A percentile compares a stretch with the other conserved stretches of the same genome.
Conservation (phyloP, 805 yeast species). For the Candida methanosorbosa region DNA sequence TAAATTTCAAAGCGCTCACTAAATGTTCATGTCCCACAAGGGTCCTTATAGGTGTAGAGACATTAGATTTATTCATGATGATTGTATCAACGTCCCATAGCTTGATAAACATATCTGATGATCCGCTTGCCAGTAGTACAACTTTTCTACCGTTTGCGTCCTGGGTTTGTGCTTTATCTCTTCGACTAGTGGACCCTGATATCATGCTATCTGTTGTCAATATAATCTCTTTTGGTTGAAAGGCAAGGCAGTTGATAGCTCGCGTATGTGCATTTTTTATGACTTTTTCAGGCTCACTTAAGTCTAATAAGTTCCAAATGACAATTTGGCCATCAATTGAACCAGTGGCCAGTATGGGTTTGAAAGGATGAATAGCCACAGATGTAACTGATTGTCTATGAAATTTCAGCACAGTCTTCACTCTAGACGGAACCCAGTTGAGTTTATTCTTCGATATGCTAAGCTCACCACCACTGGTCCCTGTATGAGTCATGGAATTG, state of each 20-base stretch:
- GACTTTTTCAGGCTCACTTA: slow-evolving; percentile 50
- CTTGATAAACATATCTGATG: slow-evolving; percentile 48
- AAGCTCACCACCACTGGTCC: too few species aligned
- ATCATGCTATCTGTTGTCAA: too few species aligned
- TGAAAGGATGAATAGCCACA: slow-evolving; percentile 64
- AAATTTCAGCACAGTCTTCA: slow-evolving; percentile 38
- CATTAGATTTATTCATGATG: neutral
- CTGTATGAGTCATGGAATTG: neutral
- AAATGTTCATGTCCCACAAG: slow-evolving; percentile 85
- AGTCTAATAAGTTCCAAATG: slow-evolving; percentile 62
- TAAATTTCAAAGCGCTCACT: slow-evolving; percentile 55
- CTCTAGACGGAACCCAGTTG: slow-evolving; percentile 56
- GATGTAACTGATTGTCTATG: slow-evolving; percentile 54
- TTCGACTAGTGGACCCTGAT: slow-evolving; percentile 6
- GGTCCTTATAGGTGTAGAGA: slow-evolving; percentile 37
- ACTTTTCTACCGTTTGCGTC: slow-evolving; percentile 3
- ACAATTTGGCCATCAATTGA: slow-evolving; percentile 65
- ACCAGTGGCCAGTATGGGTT: slow-evolving; percentile 57
- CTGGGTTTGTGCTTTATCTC: too few species aligned
- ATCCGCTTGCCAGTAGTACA: slow-evolving; percentile 38
- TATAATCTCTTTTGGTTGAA: slow-evolving; percentile 37
- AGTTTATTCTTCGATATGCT: slow-evolving; percentile 26
- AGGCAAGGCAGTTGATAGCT: slow-evolving; percentile 47
- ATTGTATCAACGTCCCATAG: slow-evolving; percentile 54
- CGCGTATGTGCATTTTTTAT: slow-evolving; percentile 68